Evolutionary conservation across 2,329 filamentous ascomycete genomes (phyloP), one percentile per base, ranked within the genome.

Genomic region (Coniochaeta sp.): DNA sequence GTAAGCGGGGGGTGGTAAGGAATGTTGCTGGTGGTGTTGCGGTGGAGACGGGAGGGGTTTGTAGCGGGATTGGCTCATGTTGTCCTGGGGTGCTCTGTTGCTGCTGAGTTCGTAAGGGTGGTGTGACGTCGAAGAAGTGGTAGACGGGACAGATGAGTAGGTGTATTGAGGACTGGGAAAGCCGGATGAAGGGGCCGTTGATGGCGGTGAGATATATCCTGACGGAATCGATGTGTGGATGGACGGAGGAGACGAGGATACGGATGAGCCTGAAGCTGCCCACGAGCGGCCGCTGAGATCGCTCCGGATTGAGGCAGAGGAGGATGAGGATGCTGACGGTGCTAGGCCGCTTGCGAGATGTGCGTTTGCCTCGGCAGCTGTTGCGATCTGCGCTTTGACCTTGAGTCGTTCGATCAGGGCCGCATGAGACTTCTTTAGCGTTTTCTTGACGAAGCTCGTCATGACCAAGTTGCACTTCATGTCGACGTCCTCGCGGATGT

Each of bases 401-500:
- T 79, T 67, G 7, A 89, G 68, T n/a, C 76, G 71, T 3, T 86
- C 82, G 2, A 92, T 86, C 4, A 95, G 75, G 3, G 78, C 73
- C 9, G 74, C 77, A 61, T 95, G 89, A 0, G 87, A 81, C 62
- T 87, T 88, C 61, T 87, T 87, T 45, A 95, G 76, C 13, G 88
- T 94, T 69, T 83, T 87, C 74, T 88, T 91, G 53, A 95, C 87
- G 62, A 95, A 95, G 7, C 72, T 70, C 0, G 83, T 77, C 72
- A 94, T 79, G 56, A 94, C 72, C 53, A 90, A 72, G 61, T 91
- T 92, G 71, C 89, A 95, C 52, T 79, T 79, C 75, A 95, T 83
- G 56, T 90, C 85, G 48, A 94, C 85, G 58, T 95, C 90, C 72
- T 95, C 90, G n/a, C 87, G 78, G 38, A 95, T 72, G 63, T 91